Evolutionary conservation across 2,329 filamentous ascomycete species (phyloP).

Genomic region (Fusarium brevicatenulatum): DNA sequence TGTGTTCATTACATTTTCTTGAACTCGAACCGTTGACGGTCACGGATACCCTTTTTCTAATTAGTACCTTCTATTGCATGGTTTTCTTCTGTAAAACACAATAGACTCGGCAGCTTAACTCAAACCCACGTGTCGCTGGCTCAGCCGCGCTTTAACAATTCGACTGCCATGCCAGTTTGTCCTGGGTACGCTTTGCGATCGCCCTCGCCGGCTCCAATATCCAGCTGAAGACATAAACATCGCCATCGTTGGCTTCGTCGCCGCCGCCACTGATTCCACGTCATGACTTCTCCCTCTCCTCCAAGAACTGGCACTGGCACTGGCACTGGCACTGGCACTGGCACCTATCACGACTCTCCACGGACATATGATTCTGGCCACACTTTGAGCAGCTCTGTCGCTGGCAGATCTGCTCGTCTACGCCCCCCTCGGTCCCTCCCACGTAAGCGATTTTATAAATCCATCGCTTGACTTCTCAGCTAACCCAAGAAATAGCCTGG

Average conservation of each 20-base stretch:
- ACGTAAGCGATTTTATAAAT: slow-evolving; percentile 29
- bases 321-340: slow-evolving; percentile 35
- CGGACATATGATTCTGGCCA: slow-evolving; percentile 33
- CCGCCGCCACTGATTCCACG: slow-evolving; percentile 17
- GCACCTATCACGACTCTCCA: slow-evolving; percentile 36
- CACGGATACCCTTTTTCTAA: neutral
- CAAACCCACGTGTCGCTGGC: slow-evolving; percentile 28
- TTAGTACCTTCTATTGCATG: neutral
- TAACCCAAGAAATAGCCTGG: slow-evolving; percentile 52
- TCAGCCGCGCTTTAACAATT: slow-evolving; percentile 31
- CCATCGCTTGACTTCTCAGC: neutral
- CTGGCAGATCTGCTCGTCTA: slow-evolving; percentile 29
- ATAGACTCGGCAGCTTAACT: neutral
- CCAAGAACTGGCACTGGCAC: slow-evolving; percentile 39
- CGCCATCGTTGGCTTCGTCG: slow-evolving; percentile 14
- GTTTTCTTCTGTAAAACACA: neutral
- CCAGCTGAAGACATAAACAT: slow-evolving; percentile 25
- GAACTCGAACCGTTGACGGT: neutral
- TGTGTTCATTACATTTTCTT: neutral
- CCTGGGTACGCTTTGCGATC: slow-evolving; percentile 35
- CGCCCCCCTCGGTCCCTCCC: slow-evolving; percentile 44
- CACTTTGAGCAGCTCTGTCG: slow-evolving; percentile 36
- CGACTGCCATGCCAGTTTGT: slow-evolving; percentile 41
- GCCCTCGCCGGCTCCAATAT: slow-evolving; percentile 38
- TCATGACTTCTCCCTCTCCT: slow-evolving; percentile 45